A percentile compares a stretch with the other conserved stretches of the same genome.
Conservation (phyloP, 108 stramenopile species). For the Aurantiochytrium sp. region DNA sequence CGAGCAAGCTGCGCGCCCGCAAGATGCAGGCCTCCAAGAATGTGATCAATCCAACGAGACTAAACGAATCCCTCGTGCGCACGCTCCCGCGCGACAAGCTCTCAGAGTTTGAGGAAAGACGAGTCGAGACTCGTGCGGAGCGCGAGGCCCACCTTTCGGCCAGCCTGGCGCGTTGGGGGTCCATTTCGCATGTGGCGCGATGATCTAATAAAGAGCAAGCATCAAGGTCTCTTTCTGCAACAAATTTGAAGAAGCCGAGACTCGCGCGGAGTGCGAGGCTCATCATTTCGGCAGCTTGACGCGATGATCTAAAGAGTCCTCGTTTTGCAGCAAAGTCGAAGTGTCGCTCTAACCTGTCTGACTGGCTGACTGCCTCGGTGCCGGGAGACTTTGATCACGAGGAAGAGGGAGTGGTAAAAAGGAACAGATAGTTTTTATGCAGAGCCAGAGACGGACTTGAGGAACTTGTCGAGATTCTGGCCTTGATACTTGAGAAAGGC, state of each 20-base stretch:
- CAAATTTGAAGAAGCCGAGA: too few relatives aligned
- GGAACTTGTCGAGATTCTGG: constrained; percentile 62
- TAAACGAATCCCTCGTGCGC: not conserved
- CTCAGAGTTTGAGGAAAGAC: not conserved
- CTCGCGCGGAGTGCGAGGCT: too few relatives aligned
- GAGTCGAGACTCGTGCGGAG: not conserved
- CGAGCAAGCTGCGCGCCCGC: not conserved
- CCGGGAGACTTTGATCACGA: too few relatives aligned
- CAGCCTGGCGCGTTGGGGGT: not conserved
- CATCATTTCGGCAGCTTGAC: too few relatives aligned
- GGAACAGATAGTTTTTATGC: not conserved
- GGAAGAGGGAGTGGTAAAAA: too few relatives aligned
- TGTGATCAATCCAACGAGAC: constrained; percentile 6
- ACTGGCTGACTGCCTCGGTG: too few relatives aligned
- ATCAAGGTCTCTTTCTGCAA: too few relatives aligned
- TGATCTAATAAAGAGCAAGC: not conserved
- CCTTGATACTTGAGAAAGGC: constrained; percentile 65
- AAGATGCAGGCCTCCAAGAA: not conserved
- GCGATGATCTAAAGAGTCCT: too few relatives aligned
- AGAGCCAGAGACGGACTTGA: constrained; percentile 33
- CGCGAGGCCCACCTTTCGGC: not conserved
- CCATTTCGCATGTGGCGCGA: not conserved
- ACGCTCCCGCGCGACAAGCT: not conserved
- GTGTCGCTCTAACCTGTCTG: too few relatives aligned
- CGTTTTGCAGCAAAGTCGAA: too few relatives aligned